These are phyloP conservation scores for Raddia guianensis DNA, from an alignment of 176 grass and related monocot genomes.

Conservation along the genomic window DNA sequence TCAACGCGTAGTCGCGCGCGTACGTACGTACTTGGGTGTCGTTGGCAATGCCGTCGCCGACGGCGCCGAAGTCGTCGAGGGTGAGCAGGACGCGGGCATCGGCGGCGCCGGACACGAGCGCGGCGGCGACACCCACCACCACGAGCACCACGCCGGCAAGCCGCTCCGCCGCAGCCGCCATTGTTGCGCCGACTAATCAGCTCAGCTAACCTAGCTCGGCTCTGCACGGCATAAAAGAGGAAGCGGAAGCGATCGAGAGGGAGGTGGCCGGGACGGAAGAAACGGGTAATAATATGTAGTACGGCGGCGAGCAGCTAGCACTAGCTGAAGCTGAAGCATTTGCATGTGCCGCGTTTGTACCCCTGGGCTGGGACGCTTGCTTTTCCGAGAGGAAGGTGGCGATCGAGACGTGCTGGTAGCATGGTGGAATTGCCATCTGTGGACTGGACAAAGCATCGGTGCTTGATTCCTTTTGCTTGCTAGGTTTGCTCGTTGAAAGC, in stretches of 20 bases:
- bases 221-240: conserved; percentile 20
- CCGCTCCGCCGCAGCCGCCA: background rate
- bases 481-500: background rate
- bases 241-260: background rate
- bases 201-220: background rate
- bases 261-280: background rate
- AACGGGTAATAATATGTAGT: background rate
- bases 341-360: conserved; percentile 37
- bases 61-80: conserved; percentile 65
- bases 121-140: background rate
- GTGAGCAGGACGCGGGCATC: conserved; percentile 47
- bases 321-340: background rate
- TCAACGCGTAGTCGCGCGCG: background rate
- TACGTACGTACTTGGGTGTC: conserved; percentile 49
- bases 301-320: conserved; percentile 24
- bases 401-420: conserved; percentile 30
- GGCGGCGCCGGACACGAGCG: background rate
- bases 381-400: background rate
- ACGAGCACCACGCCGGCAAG: background rate
- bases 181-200: background rate
- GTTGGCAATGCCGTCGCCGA: conserved; percentile 65
- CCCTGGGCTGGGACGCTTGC: background rate
- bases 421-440: background rate
- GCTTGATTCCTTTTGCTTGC: background rate
- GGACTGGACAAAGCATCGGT: background rate